These are phyloP conservation scores for Tulasnella sp. DNA, from an alignment of 768 basidiomycete genomes.

Conservation along the genomic window DNA sequence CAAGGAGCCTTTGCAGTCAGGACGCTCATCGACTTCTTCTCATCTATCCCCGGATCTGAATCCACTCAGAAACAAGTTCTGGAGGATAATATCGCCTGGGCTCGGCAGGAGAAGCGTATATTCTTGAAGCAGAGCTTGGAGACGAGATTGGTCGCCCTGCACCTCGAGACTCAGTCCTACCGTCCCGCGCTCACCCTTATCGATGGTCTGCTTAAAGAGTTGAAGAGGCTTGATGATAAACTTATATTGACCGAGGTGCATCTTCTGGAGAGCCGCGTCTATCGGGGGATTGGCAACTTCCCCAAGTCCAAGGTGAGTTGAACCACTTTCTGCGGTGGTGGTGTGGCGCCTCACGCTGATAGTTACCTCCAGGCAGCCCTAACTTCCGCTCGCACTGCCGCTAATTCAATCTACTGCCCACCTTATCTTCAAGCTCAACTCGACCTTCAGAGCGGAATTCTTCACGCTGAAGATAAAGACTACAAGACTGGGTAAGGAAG, in stretches of 20 bases:
- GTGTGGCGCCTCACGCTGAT: background rate
- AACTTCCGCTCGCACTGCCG: constrained; percentile 85
- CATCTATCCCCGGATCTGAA: constrained; percentile 63
- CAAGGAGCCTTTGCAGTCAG: constrained; percentile 50
- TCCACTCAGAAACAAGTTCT: constrained; percentile 77
- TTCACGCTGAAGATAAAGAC: constrained; percentile 96
- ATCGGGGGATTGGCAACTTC: constrained; percentile 81
- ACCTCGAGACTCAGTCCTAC: constrained; percentile 64
- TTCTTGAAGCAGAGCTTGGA: constrained; percentile 94
- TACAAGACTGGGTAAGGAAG: constrained; percentile 66
- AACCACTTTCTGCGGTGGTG: background rate
- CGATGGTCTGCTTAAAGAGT: constrained; percentile 79
- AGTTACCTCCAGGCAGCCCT: constrained; percentile 57
- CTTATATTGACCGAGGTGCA: constrained; percentile 96
- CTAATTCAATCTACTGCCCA: constrained; percentile 91
- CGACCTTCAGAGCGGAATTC: constrained; percentile 66
- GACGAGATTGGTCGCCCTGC: constrained; percentile 70
- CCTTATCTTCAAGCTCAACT: constrained; percentile 50
- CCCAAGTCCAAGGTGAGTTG: constrained; percentile 73
- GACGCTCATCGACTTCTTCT: constrained; percentile 87
- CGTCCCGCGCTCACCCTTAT: constrained; percentile 74
- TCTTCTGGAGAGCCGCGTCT: constrained; percentile 84
- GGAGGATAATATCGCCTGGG: constrained; percentile 87
- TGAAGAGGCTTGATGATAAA: constrained; percentile 93
- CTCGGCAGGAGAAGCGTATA: constrained; percentile 82